Evolutionary conservation across 2,329 filamentous ascomycete species (phyloP).

Genomic region (Exophiala sp.): DNA sequence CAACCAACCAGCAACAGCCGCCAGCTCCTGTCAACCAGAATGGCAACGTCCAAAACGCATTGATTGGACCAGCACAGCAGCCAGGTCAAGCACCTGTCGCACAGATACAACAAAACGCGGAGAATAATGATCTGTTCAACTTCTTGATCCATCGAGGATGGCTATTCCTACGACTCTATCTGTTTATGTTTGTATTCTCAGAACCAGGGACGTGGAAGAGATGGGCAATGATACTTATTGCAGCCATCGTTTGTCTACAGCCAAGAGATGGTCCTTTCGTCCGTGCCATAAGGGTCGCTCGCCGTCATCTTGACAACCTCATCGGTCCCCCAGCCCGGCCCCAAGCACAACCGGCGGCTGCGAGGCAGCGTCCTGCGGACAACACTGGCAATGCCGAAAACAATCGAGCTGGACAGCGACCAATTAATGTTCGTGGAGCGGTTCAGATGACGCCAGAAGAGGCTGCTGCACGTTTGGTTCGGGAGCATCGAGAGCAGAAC

Average conservation of each 20-base stretch:
- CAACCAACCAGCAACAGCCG: background rate
- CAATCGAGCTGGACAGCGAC: constrained; percentile 5
- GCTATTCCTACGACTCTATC: constrained; percentile 57
- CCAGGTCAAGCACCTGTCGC: background rate
- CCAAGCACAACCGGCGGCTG: constrained; percentile 16
- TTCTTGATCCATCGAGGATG: constrained; percentile 49
- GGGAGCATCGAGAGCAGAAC: constrained; percentile 21
- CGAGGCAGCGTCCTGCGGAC: constrained; percentile 2
- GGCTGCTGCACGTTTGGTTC: constrained; percentile 27
- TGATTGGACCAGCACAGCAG: background rate
- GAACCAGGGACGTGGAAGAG: constrained; percentile 46
- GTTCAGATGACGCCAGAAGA: constrained; percentile 25
- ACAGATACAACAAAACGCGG: constrained; percentile 14
- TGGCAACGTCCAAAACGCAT: no score
- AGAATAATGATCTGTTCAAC: constrained; percentile 36
- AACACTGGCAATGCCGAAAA: background rate
- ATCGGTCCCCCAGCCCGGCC: constrained; percentile 26
- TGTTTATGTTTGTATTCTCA: constrained; percentile 58
- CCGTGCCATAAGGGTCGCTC: constrained; percentile 38
- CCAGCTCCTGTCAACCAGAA: no score
- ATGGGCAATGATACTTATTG: constrained; percentile 37
- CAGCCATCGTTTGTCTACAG: constrained; percentile 39
- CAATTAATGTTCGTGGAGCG: constrained; percentile 20
- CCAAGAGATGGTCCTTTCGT: constrained; percentile 41
- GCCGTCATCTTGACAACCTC: constrained; percentile 44